Evolutionary conservation across 495 filamentous ascomycete species (phyloP).

Genomic region (Chlorociboria aeruginascens): DNA sequence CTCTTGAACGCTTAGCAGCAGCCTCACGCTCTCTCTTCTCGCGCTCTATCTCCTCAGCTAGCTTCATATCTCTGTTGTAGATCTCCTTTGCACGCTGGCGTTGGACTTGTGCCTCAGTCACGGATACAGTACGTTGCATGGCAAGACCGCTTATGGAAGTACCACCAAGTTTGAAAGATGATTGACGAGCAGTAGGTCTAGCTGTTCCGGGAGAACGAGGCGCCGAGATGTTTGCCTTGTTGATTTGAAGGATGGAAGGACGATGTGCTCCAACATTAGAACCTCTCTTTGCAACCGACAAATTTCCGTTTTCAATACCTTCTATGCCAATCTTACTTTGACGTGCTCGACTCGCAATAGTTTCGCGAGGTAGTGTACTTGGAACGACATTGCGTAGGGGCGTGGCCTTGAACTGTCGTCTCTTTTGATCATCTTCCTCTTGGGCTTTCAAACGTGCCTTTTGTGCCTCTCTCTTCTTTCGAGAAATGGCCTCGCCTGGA

Average conservation of each 20-base stretch:
- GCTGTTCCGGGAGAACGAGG: conserved; percentile 8
- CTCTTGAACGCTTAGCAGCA: conserved; percentile 42
- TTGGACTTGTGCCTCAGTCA: conserved; percentile 37
- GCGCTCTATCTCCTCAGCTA: conserved; percentile 34
- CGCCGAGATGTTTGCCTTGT: conserved; percentile 14
- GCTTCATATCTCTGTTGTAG: conserved; percentile 42
- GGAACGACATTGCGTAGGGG: conserved; percentile 37
- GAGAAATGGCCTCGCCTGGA: conserved; percentile 61
- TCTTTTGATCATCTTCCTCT: conserved; percentile 45
- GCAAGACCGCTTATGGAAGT: conserved; percentile 25
- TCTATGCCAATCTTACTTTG: conserved; percentile 18
- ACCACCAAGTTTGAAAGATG: conserved; percentile 27
- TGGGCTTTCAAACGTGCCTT: conserved; percentile 51
- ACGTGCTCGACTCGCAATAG: conserved; percentile 45
- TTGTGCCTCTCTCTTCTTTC: conserved; percentile 51
- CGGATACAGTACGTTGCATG: conserved; percentile 31
- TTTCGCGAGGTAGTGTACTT: conserved; percentile 34
- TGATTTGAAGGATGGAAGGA: conserved; percentile 4
- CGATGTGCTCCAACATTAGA: conserved; percentile 13
- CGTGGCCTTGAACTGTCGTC: conserved; percentile 52
- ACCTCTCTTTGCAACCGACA: conserved; percentile 10
- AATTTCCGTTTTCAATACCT: background rate
- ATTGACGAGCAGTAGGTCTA: conserved; percentile 9
- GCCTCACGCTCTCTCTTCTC: conserved; percentile 44
- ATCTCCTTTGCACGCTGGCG: conserved; percentile 46